Conservation (phyloP, 2,329 filamentous ascomycete genomes). For the Colletotrichum camelliae region DNA sequence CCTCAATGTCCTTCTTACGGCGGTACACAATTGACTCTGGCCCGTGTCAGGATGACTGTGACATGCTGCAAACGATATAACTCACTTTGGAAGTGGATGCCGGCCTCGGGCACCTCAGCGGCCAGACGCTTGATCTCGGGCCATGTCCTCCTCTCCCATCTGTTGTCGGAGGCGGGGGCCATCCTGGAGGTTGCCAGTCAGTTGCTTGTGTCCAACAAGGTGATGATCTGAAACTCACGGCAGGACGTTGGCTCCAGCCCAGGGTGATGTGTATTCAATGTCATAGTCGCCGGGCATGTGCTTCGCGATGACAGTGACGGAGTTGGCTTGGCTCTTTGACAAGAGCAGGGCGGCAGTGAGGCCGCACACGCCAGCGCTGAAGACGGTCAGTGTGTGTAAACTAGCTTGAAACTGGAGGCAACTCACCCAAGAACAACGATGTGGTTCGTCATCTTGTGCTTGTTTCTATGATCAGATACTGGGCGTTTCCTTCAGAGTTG, state of each 20-base stretch:
- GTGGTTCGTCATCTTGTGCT: conserved; percentile 55
- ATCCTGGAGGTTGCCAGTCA: conserved; percentile 32
- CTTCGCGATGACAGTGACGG: conserved; percentile 58
- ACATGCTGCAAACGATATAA: conserved; percentile 25
- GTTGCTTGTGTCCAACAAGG: neutral
- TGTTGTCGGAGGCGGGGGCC: conserved; percentile 35
- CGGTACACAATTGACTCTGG: conserved; percentile 49
- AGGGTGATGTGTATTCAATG: conserved; percentile 82
- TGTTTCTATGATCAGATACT: no score
- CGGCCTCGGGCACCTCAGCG: conserved; percentile 70
- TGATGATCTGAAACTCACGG: conserved; percentile 53
- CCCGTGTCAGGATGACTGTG: conserved; percentile 38
- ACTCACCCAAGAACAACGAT: conserved; percentile 45
- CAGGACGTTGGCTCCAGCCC: conserved; percentile 78
- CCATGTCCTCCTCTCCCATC: conserved; percentile 65
- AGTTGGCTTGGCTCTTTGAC: conserved; percentile 47
- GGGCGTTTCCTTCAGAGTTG: neutral
- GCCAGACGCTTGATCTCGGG: conserved; percentile 60
- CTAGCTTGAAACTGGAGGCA: neutral
- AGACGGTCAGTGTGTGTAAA: neutral
- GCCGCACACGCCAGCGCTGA: conserved; percentile 55
- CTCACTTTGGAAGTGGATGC: conserved; percentile 72
- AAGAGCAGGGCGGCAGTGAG: conserved; percentile 56
- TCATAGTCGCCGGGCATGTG: conserved; percentile 89
- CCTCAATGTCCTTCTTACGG: conserved; percentile 62